Evolutionary conservation across 768 basidiomycete species (phyloP), one percentile per base, ranked within the genome.

Genomic region (Mycena pura): DNA sequence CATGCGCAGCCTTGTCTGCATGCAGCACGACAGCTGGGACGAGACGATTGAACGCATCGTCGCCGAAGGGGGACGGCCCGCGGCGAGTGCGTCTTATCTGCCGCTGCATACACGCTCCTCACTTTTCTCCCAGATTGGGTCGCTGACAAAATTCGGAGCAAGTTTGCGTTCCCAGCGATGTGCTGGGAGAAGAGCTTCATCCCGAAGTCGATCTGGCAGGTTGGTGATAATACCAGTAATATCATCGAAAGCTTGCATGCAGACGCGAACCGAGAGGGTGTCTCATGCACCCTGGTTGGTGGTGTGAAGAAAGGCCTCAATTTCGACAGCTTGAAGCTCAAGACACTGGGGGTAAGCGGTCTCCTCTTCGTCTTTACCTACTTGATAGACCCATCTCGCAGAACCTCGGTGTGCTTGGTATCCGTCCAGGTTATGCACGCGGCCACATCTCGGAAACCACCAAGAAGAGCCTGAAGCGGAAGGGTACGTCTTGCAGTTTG

Each of bases 101-200:
- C 10, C 1, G 24, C n/a, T 39, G n/a, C 46, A 46, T 24, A 19
- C 21, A 44, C 15, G 9, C n/a, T 28, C n/a, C n/a, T n/a, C n/a
- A n/a, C 28, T 41, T 15, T 19, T 14, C 34, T 31, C 11, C 3
- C 15, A 74, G 72, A 73, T 47, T 74, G 74, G 71, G 45, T 74
- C 0, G 24, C 50, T 5, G 68, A 74, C 29, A 73, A 75, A 46
- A 44, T 62, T 8, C 29, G 63, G 5, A 60, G 64, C 21, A 59
- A 68, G 10, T 76, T 75, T 53, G 71, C 66, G 0, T 66, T 73
- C 22, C 38, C 64, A 5, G 74, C 48, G 1, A 60, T 76, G 17
- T 76, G 74, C 55, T 76, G 74, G 74, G 67, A 67, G 38, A 66
- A 63, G 21, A 72, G 72, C 39, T 66, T 56, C 21, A 73, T 75